A percentile compares a stretch with the other conserved stretches of the same genome.
Conservation (phyloP, 768 basidiomycete species). For the Chalciporus sphaerocephalus region DNA sequence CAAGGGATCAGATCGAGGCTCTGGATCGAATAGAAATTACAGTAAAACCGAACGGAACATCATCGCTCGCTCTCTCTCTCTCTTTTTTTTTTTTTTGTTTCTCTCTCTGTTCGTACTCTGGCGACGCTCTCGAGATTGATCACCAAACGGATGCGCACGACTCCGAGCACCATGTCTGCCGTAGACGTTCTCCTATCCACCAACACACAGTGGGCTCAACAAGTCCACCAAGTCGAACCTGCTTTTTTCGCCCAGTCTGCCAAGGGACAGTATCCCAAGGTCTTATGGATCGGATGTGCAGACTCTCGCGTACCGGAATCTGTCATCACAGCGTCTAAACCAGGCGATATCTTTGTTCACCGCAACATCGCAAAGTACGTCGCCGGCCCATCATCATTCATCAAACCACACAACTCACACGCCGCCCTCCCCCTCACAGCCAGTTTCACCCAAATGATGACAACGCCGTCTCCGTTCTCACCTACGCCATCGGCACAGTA, state of each 20-base stretch:
- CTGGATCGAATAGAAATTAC: no score
- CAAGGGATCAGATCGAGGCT: constrained; percentile 4
- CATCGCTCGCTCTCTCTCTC: no score
- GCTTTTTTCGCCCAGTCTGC: constrained; percentile 59
- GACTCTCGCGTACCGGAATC: constrained; percentile 88
- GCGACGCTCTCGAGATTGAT: no score
- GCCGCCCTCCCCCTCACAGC: constrained; percentile 31
- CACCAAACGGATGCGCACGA: no score
- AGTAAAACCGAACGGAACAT: no score
- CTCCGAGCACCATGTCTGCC: constrained; percentile 3
- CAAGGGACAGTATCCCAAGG: constrained; percentile 64
- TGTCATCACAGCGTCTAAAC: constrained; percentile 64
- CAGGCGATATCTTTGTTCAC: constrained; percentile 86
- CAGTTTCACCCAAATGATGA: constrained; percentile 73
- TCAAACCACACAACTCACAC: not conserved
- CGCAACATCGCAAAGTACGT: constrained; percentile 86
- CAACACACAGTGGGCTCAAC: constrained; percentile 70
- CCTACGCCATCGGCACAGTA: constrained; percentile 66
- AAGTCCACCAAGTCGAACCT: constrained; percentile 51
- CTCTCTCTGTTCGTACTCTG: no score
- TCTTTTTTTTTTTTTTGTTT: no score
- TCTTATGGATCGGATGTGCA: constrained; percentile 80
- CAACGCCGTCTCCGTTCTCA: constrained; percentile 65
- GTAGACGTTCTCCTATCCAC: constrained; percentile 33
- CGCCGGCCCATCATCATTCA: not conserved